These are phyloP conservation scores for Tilletiopsis washingtonensis DNA, from an alignment of 1,284 basidiomycete genomes.

Conservation along the genomic window DNA sequence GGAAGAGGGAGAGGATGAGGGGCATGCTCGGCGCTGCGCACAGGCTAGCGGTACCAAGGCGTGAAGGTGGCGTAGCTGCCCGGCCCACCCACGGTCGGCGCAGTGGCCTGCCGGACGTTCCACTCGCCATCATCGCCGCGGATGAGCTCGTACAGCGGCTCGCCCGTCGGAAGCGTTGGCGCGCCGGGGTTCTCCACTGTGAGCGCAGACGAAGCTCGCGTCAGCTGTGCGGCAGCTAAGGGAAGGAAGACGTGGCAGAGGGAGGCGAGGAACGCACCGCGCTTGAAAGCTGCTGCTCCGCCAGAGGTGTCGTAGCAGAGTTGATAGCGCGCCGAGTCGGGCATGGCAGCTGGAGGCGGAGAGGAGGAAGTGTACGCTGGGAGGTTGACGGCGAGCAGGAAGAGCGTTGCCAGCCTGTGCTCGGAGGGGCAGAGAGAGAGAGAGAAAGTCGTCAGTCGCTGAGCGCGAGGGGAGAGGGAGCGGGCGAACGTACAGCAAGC, in stretches of 20 bases:
- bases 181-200: conserved; percentile 4
- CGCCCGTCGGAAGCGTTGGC: background rate
- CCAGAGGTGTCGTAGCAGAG: background rate
- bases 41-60: conserved; percentile 8
- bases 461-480: no score
- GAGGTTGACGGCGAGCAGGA: conserved; percentile 4
- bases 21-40: no score
- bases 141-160: conserved; percentile 6
- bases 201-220: no score
- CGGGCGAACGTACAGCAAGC: background rate
- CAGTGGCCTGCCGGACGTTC: background rate
- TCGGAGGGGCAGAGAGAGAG: no score
- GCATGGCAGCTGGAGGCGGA: background rate
- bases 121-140: conserved; percentile 1
- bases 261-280: background rate
- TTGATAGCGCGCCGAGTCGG: background rate
- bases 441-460: no score
- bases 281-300: background rate
- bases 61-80: background rate
- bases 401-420: background rate
- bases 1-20: no score
- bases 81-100: background rate
- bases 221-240: background rate
- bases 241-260: background rate
- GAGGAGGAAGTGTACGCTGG: background rate